phyloP scores from a whole-genome alignment of 306 rosid species.

The Vigna nakashimae region DNA sequence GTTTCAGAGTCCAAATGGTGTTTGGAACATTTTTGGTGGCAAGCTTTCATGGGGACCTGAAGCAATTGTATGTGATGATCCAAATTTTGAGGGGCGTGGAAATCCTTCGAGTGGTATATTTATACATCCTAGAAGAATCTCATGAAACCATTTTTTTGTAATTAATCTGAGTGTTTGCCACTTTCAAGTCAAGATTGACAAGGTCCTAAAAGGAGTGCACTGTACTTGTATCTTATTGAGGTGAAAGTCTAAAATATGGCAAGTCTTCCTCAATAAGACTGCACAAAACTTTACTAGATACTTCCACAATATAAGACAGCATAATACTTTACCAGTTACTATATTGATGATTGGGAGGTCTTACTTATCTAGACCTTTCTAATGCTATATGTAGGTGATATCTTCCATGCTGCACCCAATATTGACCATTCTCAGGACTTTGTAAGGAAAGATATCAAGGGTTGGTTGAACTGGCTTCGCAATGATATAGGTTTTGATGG shows the following conservation, averaged over 20 bases:
- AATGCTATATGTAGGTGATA: slow-evolving; percentile 64
- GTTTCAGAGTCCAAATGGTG: slow-evolving; percentile 78
- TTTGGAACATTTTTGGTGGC: slow-evolving; percentile 89
- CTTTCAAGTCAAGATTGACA: slow-evolving; percentile 31
- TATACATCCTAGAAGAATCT: slow-evolving; percentile 26
- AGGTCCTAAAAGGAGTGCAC: slow-evolving; percentile 19
- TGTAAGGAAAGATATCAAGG: slow-evolving; percentile 70
- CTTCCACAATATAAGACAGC: slow-evolving; percentile 26
- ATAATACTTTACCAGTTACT: neutral
- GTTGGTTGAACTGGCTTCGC: slow-evolving; percentile 81
- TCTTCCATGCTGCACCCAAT: slow-evolving; percentile 88
- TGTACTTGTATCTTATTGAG: slow-evolving; percentile 18
- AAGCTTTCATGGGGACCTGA: slow-evolving; percentile 84
- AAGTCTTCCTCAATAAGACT: slow-evolving; percentile 36
- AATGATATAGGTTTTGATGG: slow-evolving; percentile 81
- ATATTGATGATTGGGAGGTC: slow-evolving; percentile 15
- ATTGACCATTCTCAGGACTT: slow-evolving; percentile 82
- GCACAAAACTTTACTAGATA: neutral
- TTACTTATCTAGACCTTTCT: slow-evolving; percentile 19
- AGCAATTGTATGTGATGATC: slow-evolving; percentile 86
- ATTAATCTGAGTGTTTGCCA: slow-evolving; percentile 9
- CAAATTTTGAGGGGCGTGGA: slow-evolving; percentile 79
- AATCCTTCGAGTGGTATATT: slow-evolving; percentile 76
- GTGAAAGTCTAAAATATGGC: slow-evolving; percentile 25
- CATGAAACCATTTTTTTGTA: slow-evolving; percentile 30